Base-by-base conservation (phyloP, 371 early-diverging fungal species). In the Coemansia sp. region DNA sequence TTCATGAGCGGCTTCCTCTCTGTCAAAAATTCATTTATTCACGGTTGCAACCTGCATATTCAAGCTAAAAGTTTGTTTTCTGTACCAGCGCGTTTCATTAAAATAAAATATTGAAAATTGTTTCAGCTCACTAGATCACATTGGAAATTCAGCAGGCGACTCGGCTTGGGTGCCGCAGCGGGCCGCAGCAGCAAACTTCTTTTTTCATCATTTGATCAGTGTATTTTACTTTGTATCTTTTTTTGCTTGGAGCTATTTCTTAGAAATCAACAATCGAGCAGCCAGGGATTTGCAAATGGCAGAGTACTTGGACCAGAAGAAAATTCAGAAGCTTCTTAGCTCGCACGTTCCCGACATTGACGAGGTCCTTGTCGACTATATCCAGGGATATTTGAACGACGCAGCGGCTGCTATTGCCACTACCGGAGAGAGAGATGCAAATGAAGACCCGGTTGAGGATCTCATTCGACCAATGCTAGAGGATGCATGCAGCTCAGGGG, bases 381-480 rank as follows among this genome's bases (percentile, higher is more conserved):
- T 93, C 60, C 83, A 87, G 51, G 93, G 93, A 13, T 95, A 92
- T 76, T 84, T 97, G 13, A 85, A 87, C 45, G 96, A 93, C 55
- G 84, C 84, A 54, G 82, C 86, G 13, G 70, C 82, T 14, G 37
- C 71, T 21, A 66, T 72, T 52, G 59, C 63, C 14, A 58, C 59
- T 5, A 34, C 68, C 2, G 77, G 64, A 5, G 66, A 62, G 31
- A 85, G 83, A 61, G 94, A 92, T 70, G 85, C 84, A 24, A 83
- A 85, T 26, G 85, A 86, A 45, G 90, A 88, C 60, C 89, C 89
- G 5, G 84, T 97, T 47, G 62, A 82, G 29, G 96, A 94, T 58
- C 92, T 95, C 68, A 85, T 95, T 22, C 84, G 86, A 47, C 96
- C 98, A 1, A 84, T 98, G 50, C 83, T 98, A 5, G 78, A 86